Evolutionary conservation across 495 filamentous ascomycete genomes (phyloP), one percentile per base, ranked within the genome.

Genomic region (Aspergillus steynii): DNA sequence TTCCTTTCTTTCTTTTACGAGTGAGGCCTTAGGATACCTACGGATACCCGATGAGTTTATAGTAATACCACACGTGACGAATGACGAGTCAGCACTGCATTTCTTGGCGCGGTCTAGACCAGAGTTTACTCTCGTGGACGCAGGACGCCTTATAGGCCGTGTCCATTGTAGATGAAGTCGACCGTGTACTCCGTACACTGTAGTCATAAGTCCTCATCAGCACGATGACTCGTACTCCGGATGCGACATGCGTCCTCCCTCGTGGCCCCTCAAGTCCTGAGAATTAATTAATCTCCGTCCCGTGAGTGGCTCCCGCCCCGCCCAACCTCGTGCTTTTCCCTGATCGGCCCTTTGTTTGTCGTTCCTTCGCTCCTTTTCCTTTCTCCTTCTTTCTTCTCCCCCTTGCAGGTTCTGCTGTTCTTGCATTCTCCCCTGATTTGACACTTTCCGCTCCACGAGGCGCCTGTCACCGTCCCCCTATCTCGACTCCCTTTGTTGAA

Each of bases 1-100:
- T 50, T 59, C 53, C 54, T 60, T 56, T 60, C 45, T 48, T 32
- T 53, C 28, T 60, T 10, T 61, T 66, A 71, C 12, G 61, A 42
- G 3, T 45, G 31, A 6, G 46, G n/a, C 53, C 10, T 42, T 42
- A 10, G 37, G 37, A 42, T 3, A 42, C 37, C 37, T 42, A 42
- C 14, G 37, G 37, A 42, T 42, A 42, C 37, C 37, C 37, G 37
- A 42, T 15, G 37, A 14, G 37, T 42, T 42, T 42, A 42, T 42
- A 42, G 37, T 14, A 42, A 42, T 42, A 14, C 31, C 31, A 32
- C 31, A 12, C 9, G 14, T 42, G 9, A 37, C 10, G 37, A 42
- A 42, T 42, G 37, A 42, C 14, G 37, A 42, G 37, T 42, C 37
- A 42, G 37, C 37, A 42, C 9, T 3, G 9, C 9, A 42, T 3